phyloP scores from a whole-genome alignment of 2,329 filamentous ascomycete species.

The Ophiocordyceps sinensis region DNA sequence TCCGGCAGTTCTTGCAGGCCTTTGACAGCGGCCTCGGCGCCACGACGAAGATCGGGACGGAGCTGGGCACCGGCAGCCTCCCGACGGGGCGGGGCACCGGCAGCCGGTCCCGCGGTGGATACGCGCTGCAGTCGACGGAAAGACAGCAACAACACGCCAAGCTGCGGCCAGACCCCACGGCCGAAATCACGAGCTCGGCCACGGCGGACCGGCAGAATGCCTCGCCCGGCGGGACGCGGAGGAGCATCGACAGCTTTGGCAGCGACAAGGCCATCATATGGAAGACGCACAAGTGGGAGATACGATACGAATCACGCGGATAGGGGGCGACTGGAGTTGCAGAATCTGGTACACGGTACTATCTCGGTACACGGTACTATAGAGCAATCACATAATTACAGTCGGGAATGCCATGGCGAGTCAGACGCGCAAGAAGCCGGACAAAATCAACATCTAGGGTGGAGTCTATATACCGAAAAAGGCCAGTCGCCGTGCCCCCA shows the following conservation, averaged over 20 bases:
- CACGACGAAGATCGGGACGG: constrained; percentile 5
- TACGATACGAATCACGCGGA: constrained; percentile 1
- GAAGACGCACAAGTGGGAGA: constrained; percentile 2
- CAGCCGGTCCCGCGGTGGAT: constrained; percentile 1
- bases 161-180: constrained; percentile 2
- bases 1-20: constrained; percentile 7
- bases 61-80: constrained; percentile 2
- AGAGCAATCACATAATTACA: too few species aligned
- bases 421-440: too few species aligned
- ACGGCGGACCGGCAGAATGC: neutral
- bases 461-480: too few species aligned
- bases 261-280: constrained; percentile 6
- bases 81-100: constrained; percentile 1
- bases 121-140: constrained; percentile 2
- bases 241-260: constrained; percentile 5
- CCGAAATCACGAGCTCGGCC: constrained; percentile 1
- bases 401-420: too few species aligned
- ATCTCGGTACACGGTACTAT: too few species aligned
- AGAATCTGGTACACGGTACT: too few species aligned
- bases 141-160: neutral
- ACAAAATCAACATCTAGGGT: too few species aligned
- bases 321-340: too few species aligned
- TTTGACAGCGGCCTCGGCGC: constrained; percentile 6
- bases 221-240: constrained; percentile 1
- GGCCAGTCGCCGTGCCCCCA: too few species aligned